Base-by-base conservation (phyloP, 371 early-diverging fungal genomes). In the Mortierella polycephala region DNA sequence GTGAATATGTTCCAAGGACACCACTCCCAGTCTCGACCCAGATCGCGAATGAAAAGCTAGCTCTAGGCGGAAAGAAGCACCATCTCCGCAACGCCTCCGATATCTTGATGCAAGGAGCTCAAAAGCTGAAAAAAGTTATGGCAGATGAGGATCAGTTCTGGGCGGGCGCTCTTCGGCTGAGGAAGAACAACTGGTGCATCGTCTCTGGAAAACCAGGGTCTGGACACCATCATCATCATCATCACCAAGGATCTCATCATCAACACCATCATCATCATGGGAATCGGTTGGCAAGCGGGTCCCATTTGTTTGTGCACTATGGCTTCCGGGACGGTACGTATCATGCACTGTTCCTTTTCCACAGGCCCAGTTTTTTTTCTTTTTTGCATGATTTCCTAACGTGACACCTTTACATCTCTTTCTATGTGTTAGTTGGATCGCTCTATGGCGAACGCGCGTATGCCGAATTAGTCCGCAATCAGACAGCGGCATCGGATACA, bases 151-250 rank as follows among this genome's bases (percentile, higher is more conserved):
- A 87, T 20, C 83, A 83, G 40, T 92, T 92, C 67, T 92, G 93
- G 93, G 86, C 84, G 18, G 87, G 88, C 14, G 91, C 92, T 8
- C 83, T 90, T 57, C 85, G 85, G 62, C 66, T 92, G 44, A 79
- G 91, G 49, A 82, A 86, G 46, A 87, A 90, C 59, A 86, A 88
- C 67, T 92, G 93, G 93, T 72, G 87, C 47, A 87, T 92, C 64
- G 88, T 87, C 63, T 85, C 90, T 11, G 83, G 80, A 13, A 81
- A 63, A 20, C 40, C 77, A 7, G 64, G 75, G 9, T 68, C 61
- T 42, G 70, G 60, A 62, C 80, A 37, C 74, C 81, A 11, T 71
- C 59, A 21, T 37, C 62, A 50, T 11, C 66, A 61, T 16, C 57
- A 40, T 9, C 52, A 44, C 7, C 75, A 75, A 40, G 59, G 53